These are phyloP conservation scores for Trebouxiophyceae sp. DNA, from an alignment of 163 green algal genomes.

Conservation along the genomic window DNA sequence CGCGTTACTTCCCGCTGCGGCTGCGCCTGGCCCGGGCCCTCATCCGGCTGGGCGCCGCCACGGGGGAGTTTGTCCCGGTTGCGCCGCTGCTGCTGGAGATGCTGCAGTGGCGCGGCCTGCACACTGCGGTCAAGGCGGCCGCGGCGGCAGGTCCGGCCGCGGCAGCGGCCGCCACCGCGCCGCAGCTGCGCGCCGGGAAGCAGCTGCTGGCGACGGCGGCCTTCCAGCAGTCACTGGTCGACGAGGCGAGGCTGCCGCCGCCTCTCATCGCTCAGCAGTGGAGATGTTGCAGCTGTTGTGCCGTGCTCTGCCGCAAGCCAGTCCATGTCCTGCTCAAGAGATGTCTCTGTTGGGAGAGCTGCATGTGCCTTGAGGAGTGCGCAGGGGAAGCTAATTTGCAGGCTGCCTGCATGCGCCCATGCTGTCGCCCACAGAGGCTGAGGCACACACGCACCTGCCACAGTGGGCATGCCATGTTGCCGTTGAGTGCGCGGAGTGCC, in stretches of 20 bases:
- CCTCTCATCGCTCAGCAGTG: background rate
- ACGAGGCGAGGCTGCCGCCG: slow-evolving; percentile 25
- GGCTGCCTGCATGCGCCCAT: no score
- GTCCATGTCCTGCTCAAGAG: background rate
- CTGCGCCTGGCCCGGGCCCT: slow-evolving; percentile 66
- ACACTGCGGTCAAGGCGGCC: background rate
- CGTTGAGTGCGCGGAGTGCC: background rate
- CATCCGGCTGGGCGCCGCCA: slow-evolving; percentile 47
- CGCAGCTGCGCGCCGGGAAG: slow-evolving; percentile 61
- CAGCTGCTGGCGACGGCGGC: slow-evolving; percentile 35
- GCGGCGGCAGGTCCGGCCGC: slow-evolving; percentile 2
- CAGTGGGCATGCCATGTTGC: background rate
- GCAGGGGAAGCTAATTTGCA: no score
- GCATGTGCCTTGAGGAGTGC: background rate
- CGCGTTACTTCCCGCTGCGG: slow-evolving; percentile 84
- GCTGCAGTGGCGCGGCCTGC: slow-evolving; percentile 46
- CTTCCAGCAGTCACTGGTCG: slow-evolving; percentile 78
- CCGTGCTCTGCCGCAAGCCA: background rate
- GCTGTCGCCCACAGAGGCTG: no score
- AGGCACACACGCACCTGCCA: background rate
- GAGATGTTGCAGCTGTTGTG: background rate
- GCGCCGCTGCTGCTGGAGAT: slow-evolving; percentile 78
- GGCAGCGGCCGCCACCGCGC: slow-evolving; percentile 35
- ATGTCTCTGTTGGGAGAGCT: background rate
- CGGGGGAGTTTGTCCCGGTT: slow-evolving; percentile 67